Conservation (phyloP, 139 green algal genomes). For the Edaphochlamys debaryana region DNA sequence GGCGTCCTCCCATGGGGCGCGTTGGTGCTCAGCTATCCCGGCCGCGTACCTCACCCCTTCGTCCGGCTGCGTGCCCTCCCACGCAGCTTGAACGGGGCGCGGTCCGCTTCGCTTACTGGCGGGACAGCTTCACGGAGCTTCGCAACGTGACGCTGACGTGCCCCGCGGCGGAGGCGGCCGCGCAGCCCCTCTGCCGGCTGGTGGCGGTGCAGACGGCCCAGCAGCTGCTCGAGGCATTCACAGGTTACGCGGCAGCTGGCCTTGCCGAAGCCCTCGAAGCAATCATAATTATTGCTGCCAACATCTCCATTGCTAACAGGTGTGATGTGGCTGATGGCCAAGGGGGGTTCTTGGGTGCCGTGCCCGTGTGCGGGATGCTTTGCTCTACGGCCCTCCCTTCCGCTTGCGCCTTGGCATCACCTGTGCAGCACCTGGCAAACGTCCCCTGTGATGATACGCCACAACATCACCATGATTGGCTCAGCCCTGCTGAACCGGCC, state of each 20-base stretch:
- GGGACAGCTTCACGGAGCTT: slow-evolving; percentile 5
- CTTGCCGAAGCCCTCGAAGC: not conserved
- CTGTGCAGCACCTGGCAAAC: not conserved
- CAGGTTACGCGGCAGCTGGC: not conserved
- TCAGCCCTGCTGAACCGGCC: not conserved
- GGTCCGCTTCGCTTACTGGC: not conserved
- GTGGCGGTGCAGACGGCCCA: not conserved
- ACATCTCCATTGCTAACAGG: not conserved
- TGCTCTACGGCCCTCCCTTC: too few relatives aligned
- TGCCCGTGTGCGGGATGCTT: too few relatives aligned
- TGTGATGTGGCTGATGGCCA: not conserved
- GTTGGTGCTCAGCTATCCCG: too few relatives aligned
- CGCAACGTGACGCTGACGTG: slow-evolving; percentile 28
- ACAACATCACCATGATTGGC: not conserved
- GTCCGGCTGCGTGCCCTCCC: not conserved
- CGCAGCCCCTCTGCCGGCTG: slow-evolving; percentile 7
- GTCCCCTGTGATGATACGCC: not conserved
- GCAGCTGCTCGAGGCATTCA: slow-evolving; percentile 23
- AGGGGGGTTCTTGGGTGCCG: too few relatives aligned
- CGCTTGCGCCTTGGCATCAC: too few relatives aligned
- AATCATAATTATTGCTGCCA: not conserved
- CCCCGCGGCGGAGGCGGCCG: not conserved
- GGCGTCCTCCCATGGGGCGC: too few relatives aligned
- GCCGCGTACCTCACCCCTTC: not conserved
- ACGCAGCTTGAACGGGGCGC: not conserved